Conservation (phyloP, 1,284 basidiomycete species). For the Neonothopanus nambi region DNA sequence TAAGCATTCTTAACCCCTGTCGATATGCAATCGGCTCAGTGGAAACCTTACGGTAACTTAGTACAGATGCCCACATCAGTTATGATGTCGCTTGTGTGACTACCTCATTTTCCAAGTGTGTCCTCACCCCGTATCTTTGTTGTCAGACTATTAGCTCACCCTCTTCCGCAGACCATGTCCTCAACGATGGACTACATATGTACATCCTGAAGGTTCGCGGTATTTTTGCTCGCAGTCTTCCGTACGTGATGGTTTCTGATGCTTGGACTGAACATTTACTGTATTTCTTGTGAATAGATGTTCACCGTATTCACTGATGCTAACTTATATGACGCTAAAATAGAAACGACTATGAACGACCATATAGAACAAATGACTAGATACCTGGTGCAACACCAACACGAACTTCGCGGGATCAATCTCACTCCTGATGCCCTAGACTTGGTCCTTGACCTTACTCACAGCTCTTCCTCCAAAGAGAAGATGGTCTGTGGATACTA, state of each 20-base stretch:
- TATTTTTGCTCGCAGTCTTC: not conserved
- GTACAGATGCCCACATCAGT: not conserved
- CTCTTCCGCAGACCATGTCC: not conserved
- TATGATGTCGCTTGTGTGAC: not conserved
- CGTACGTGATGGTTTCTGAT: too few species aligned
- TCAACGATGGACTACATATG: not conserved
- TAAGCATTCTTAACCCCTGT: too few species aligned
- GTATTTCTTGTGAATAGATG: not conserved
- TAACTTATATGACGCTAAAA: not conserved
- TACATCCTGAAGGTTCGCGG: not conserved
- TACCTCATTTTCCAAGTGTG: not conserved
- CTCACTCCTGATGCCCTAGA: not conserved
- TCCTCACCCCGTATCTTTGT: too few species aligned
- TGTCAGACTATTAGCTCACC: not conserved
- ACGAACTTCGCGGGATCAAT: not conserved
- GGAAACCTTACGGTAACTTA: not conserved
- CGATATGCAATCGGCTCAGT: not conserved
- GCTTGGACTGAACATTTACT: not conserved
- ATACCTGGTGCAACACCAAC: not conserved
- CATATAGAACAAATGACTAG: not conserved
- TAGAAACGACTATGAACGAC: not conserved
- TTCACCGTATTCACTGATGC: not conserved
- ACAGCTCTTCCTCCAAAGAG: not conserved
- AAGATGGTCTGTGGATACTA: not conserved
- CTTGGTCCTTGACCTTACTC: not conserved